Evolutionary conservation across 2,329 filamentous ascomycete genomes (phyloP).

Genomic region (Annulohypoxylon truncatum): DNA sequence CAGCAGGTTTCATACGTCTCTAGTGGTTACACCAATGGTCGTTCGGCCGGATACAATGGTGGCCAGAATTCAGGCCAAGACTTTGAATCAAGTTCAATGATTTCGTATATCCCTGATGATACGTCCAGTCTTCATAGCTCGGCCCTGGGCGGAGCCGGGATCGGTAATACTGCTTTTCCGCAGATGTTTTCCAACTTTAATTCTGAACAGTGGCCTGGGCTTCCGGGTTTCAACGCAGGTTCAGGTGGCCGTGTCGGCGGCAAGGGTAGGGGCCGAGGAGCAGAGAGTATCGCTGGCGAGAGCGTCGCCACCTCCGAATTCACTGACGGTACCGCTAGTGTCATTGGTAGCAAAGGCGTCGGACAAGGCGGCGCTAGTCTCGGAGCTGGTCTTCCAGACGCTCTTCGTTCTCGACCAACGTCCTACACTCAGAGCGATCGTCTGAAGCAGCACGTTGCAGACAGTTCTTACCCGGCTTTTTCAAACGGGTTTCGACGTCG

Average conservation of each 20-base stretch:
- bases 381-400: slow-evolving; percentile 79
- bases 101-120: slow-evolving; percentile 97
- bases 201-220: slow-evolving; percentile 85
- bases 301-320: slow-evolving; percentile 92
- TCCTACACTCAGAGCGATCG: slow-evolving; percentile 86
- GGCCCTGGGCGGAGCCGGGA: slow-evolving; percentile 84
- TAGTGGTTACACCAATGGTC: slow-evolving; percentile 50
- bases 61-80: slow-evolving; percentile 60
- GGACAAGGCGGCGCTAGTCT: slow-evolving; percentile 91
- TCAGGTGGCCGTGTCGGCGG: slow-evolving; percentile 71
- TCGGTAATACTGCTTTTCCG: slow-evolving; percentile 81
- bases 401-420: slow-evolving; percentile 72
- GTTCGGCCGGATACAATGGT: slow-evolving; percentile 56
- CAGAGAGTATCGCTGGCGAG: slow-evolving; percentile 88
- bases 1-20: slow-evolving; percentile 77
- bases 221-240: slow-evolving; percentile 70
- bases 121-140: slow-evolving; percentile 96
- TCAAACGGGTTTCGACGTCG: slow-evolving; percentile 76
- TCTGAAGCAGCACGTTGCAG: slow-evolving; percentile 87
- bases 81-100: slow-evolving; percentile 84
- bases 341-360: slow-evolving; percentile 79
- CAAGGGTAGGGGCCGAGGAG: slow-evolving; percentile 73
- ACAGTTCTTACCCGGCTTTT: slow-evolving; percentile 77
- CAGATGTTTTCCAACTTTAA: slow-evolving; percentile 96
- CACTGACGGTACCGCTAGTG: slow-evolving; percentile 83